These are phyloP conservation scores for Pichia ethanolica DNA, from an alignment of 805 yeast species.

Conservation along the genomic window DNA sequence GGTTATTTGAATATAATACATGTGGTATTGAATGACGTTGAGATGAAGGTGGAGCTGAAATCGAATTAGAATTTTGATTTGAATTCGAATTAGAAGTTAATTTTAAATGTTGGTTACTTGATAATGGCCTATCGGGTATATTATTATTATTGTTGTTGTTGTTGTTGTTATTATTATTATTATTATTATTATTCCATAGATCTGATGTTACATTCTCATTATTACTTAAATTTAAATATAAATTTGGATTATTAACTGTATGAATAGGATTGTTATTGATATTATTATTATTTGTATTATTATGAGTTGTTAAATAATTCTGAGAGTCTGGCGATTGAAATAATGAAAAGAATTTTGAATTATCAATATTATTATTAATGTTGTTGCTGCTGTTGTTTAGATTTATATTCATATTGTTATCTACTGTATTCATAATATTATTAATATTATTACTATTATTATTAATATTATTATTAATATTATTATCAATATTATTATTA, in stretches of 20 bases:
- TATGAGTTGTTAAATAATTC: too few species aligned
- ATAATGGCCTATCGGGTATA: too few species aligned
- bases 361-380: background rate
- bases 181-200: background rate
- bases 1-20: background rate
- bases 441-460: too few species aligned
- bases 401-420: background rate
- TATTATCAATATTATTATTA: background rate
- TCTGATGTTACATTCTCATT: background rate
- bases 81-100: background rate
- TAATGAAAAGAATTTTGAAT: background rate
- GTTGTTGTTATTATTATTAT: too few species aligned
- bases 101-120: too few species aligned
- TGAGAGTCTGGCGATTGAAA: background rate
- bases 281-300: too few species aligned
- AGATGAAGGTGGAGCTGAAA: constrained; percentile 3
- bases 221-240: too few species aligned
- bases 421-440: background rate
- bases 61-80: background rate
- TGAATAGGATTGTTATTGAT: too few species aligned
- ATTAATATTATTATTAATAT: background rate
- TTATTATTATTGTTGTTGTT: too few species aligned
- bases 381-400: background rate
- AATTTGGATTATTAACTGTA: background rate
- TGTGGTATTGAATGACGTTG: constrained; percentile 3